A percentile compares a stretch with the other conserved stretches of the same genome.
phyloP scores from a whole-genome alignment of 2,329 filamentous ascomycete genomes.

The Albifimbria verrucaria region DNA sequence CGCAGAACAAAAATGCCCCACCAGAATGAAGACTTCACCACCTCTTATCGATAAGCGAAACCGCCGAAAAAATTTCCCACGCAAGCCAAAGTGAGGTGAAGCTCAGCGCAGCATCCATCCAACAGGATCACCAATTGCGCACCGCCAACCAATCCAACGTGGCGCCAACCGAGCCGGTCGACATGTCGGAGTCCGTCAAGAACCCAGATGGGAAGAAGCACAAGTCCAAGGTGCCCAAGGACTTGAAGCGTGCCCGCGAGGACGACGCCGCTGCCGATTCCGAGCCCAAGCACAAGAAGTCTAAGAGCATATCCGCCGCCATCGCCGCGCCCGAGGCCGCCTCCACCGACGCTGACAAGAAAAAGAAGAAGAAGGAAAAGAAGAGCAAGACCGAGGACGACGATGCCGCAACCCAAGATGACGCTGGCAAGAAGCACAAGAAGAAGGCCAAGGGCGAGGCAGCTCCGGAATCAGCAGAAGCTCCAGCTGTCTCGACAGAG shows the following conservation, averaged over 20 bases:
- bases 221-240: constrained; percentile 28
- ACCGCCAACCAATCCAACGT: constrained; percentile 19
- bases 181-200: constrained; percentile 19
- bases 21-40: background rate
- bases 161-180: constrained; percentile 29
- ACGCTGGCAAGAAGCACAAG: constrained; percentile 21
- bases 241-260: constrained; percentile 44
- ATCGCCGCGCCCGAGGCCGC: constrained; percentile 18
- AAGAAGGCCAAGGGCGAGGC: constrained; percentile 27
- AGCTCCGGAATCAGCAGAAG: constrained; percentile 7
- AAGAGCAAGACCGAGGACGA: constrained; percentile 18
- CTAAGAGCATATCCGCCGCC: constrained; percentile 40
- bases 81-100: no score
- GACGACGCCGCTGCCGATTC: constrained; percentile 35
- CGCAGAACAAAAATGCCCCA: background rate
- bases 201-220: constrained; percentile 38
- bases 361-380: constrained; percentile 29
- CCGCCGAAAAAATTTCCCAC: constrained; percentile 3
- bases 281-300: constrained; percentile 48
- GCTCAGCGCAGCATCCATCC: no score
- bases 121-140: constrained; percentile 18
- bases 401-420: constrained; percentile 7
- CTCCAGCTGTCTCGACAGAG: constrained; percentile 8
- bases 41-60: constrained; percentile 5
- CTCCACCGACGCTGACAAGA: constrained; percentile 19